phyloP scores from a whole-genome alignment of 2,329 filamentous ascomycete species.

The Endothia cerciana region DNA sequence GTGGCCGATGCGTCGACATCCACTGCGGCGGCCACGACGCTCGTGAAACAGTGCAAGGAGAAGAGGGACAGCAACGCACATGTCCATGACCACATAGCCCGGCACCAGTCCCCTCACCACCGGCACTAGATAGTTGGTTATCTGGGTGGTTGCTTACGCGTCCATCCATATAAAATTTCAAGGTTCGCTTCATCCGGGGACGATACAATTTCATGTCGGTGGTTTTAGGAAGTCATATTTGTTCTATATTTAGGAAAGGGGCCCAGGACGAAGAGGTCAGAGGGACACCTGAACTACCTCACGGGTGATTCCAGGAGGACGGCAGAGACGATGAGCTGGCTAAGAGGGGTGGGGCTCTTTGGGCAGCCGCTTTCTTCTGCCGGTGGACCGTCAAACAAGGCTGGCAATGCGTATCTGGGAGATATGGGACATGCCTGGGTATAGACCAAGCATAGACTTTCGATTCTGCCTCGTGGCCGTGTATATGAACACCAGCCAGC shows the following conservation, averaged over 20 bases:
- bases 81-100: constrained; percentile 6
- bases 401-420: not conserved
- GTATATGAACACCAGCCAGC: not conserved
- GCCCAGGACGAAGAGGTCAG: not conserved
- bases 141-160: too few species aligned
- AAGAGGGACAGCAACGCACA: not conserved
- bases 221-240: not conserved
- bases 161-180: not conserved
- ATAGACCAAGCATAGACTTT: too few species aligned
- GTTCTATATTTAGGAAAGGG: not conserved
- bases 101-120: constrained; percentile 6
- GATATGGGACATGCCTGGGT: not conserved
- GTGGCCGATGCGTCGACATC: not conserved
- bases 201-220: not conserved
- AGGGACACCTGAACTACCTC: not conserved
- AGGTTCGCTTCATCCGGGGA: not conserved
- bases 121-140: not conserved
- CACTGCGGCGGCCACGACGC: constrained; percentile 4
- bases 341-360: too few species aligned
- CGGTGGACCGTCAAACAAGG: not conserved
- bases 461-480: not conserved
- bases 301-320: not conserved
- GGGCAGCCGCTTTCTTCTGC: not conserved
- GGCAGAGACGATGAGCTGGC: not conserved
- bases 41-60: constrained; percentile 13